These are phyloP conservation scores for Talaromyces nanjingensis DNA, from an alignment of 495 filamentous ascomycete genomes.

Conservation along the genomic window DNA sequence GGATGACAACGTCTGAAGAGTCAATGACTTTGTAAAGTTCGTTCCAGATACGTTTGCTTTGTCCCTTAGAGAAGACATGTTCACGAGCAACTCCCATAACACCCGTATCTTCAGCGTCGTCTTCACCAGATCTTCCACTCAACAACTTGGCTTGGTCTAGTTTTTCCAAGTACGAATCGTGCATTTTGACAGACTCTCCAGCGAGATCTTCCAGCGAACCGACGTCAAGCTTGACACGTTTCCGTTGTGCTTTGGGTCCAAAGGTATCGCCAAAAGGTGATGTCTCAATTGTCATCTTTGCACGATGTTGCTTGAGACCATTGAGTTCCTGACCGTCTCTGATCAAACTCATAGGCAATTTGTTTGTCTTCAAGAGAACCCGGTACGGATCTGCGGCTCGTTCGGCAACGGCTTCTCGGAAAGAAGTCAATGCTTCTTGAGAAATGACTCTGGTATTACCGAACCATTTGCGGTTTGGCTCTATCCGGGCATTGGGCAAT, in stretches of 20 bases:
- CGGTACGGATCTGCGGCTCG: conserved; percentile 85
- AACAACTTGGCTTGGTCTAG: conserved; percentile 64
- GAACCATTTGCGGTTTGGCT: conserved; percentile 90
- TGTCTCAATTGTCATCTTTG: conserved; percentile 88
- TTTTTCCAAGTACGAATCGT: conserved; percentile 72
- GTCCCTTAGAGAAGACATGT: conserved; percentile 88
- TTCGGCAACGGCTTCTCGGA: conserved; percentile 88
- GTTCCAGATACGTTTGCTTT: conserved; percentile 95
- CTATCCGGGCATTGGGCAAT: conserved; percentile 76
- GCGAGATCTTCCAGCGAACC: conserved; percentile 75
- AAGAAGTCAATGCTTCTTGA: conserved; percentile 63
- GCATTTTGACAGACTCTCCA: conserved; percentile 64
- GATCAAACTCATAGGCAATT: conserved; percentile 80
- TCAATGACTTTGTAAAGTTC: conserved; percentile 98
- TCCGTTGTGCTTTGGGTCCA: conserved; percentile 87
- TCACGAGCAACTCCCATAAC: conserved; percentile 66
- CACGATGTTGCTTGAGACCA: conserved; percentile 83
- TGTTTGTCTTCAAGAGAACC: conserved; percentile 89
- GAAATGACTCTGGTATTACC: conserved; percentile 65
- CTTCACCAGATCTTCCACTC: conserved; percentile 55
- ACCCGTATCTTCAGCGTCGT: conserved; percentile 44
- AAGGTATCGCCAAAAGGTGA: conserved; percentile 84
- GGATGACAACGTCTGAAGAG: conserved; percentile 91
- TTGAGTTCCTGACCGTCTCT: conserved; percentile 57
- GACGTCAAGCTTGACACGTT: conserved; percentile 81